Percentiles rank a stretch among this genome's conserved stretches.
phyloP scores from a whole-genome alignment of 2,329 filamentous ascomycete genomes.

The Paecilomyces formosus region DNA sequence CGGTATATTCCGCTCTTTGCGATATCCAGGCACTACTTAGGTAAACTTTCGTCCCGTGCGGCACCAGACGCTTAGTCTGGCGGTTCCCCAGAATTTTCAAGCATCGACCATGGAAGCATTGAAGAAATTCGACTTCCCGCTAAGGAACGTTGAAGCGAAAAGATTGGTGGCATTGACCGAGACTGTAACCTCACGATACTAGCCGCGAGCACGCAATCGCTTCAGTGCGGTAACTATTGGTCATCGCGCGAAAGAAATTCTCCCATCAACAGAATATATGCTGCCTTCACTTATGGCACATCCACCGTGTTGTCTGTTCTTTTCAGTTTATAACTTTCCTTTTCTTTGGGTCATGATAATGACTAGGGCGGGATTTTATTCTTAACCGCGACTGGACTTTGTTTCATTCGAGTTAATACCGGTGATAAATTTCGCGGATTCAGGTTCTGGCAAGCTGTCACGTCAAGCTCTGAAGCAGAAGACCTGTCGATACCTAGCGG shows the following conservation, averaged over 20 bases:
- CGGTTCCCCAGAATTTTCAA: background rate
- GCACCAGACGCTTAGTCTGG: background rate
- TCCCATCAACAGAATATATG: background rate
- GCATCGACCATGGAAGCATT: background rate
- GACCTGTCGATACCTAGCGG: background rate
- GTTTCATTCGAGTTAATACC: background rate
- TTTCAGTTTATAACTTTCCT: background rate
- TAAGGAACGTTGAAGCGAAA: background rate
- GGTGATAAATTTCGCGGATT: background rate
- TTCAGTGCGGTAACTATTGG: background rate
- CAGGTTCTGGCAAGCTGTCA: background rate
- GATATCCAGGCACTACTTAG: background rate
- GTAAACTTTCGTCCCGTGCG: background rate
- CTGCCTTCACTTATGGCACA: too few relatives aligned
- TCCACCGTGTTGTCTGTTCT: background rate
- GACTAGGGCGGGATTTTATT: background rate
- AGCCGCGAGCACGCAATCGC: background rate
- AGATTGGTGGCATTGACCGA: background rate
- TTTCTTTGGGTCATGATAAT: background rate
- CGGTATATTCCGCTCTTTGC: background rate
- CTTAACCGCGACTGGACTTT: background rate
- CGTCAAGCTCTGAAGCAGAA: background rate
- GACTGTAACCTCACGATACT: slow-evolving; percentile 7
- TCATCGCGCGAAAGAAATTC: background rate
- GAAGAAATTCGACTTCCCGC: background rate